phyloP scores from a whole-genome alignment of 2,329 filamentous ascomycete species.

The Alternaria novae-zelandiae region DNA sequence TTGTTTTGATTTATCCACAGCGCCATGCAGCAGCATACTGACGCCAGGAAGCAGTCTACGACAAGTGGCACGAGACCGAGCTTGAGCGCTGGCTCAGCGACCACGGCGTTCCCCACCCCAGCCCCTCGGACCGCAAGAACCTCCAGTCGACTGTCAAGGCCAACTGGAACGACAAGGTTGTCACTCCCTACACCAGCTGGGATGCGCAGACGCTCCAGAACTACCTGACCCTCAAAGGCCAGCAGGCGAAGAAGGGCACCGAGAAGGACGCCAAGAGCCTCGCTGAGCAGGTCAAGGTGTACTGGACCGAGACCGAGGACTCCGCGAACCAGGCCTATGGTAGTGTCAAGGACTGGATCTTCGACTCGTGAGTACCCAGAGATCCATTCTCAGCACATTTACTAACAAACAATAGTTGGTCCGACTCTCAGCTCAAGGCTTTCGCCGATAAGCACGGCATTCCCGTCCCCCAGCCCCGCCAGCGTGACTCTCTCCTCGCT shows the following conservation, averaged over 20 bases:
- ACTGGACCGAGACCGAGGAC: conserved; percentile 82
- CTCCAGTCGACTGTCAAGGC: conserved; percentile 88
- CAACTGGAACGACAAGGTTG: conserved; percentile 84
- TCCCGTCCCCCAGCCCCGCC: conserved; percentile 84
- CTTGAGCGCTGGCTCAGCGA: conserved; percentile 96
- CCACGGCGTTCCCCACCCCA: conserved; percentile 89
- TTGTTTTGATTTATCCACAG: neutral
- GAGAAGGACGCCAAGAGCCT: conserved; percentile 73
- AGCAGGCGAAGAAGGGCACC: conserved; percentile 70
- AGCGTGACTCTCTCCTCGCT: conserved; percentile 80
- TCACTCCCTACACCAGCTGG: conserved; percentile 78
- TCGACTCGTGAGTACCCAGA: conserved; percentile 68
- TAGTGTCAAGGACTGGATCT: conserved; percentile 86
- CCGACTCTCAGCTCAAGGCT: conserved; percentile 89
- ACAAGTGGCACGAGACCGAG: conserved; percentile 98
- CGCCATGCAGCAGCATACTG: conserved; percentile 19
- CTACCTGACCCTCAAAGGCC: conserved; percentile 74
- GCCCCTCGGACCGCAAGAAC: conserved; percentile 87
- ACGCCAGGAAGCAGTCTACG: conserved; percentile 72
- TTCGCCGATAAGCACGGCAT: conserved; percentile 91
- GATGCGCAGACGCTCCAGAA: conserved; percentile 70
- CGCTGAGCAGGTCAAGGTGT: conserved; percentile 70
- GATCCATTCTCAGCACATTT: neutral
- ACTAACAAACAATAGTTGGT: conserved; percentile 70
- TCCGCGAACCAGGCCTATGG: conserved; percentile 74